Conservation (phyloP, 345 rosid species). For the Ricinus communis region DNA sequence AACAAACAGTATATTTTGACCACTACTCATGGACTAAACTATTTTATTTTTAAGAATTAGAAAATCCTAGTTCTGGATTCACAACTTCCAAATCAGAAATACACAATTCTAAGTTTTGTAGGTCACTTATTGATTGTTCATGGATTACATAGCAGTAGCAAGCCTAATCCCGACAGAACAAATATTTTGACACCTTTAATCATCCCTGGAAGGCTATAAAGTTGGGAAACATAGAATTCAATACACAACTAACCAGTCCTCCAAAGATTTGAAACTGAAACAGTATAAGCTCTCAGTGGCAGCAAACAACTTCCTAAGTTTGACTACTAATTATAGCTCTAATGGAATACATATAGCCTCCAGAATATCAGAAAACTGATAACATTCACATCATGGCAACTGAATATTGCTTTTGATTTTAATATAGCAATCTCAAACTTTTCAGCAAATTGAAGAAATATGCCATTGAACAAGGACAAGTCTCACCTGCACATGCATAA, state of each 20-base stretch:
- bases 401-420: background rate
- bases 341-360: background rate
- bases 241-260: too few relatives aligned
- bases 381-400: background rate
- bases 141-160: background rate
- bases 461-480: background rate
- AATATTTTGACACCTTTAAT: background rate
- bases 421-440: background rate
- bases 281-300: too few relatives aligned
- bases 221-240: too few relatives aligned
- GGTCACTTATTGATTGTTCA: background rate
- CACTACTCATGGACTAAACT: background rate
- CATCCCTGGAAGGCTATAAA: background rate
- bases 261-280: too few relatives aligned
- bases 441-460: background rate
- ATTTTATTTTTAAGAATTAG: background rate
- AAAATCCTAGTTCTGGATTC: background rate
- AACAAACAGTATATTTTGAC: background rate
- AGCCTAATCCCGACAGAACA: background rate
- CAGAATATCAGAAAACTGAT: background rate
- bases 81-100: background rate
- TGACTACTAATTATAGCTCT: too few relatives aligned
- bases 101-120: background rate
- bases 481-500: slow-evolving; percentile 92
- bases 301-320: too few relatives aligned